Conservation (phyloP, 345 rosid genomes). For the Cardamine resedifolia region DNA sequence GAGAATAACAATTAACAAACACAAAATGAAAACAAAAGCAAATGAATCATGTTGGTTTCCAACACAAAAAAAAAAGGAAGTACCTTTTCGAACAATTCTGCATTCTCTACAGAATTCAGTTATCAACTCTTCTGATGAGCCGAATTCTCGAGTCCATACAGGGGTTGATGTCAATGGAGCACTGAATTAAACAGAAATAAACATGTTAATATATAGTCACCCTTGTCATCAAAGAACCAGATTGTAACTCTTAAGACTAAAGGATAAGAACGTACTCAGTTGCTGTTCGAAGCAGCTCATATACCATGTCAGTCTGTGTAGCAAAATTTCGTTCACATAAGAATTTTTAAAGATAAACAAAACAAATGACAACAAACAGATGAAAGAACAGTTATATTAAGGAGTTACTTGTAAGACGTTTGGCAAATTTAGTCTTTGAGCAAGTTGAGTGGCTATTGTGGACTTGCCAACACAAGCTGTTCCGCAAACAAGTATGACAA, state of each 20-base stretch:
- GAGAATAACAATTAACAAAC: constrained; percentile 3
- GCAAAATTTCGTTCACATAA: constrained; percentile 7
- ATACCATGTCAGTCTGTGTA: constrained; percentile 89
- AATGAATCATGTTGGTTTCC: not conserved
- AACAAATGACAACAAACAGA: not conserved
- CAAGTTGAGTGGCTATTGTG: constrained; percentile 96
- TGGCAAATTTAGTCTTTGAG: constrained; percentile 95
- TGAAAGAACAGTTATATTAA: not conserved
- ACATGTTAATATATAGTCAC: not conserved
- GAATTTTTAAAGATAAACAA: not conserved
- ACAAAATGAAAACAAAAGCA: not conserved
- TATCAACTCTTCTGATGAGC: constrained; percentile 82
- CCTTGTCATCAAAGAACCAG: not conserved
- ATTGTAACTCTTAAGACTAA: not conserved
- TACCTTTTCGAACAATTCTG: constrained; percentile 97
- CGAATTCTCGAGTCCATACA: constrained; percentile 88
- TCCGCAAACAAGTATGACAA: constrained; percentile 98
- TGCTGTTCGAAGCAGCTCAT: constrained; percentile 82
- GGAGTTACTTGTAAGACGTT: constrained; percentile 85
- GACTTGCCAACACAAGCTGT: constrained; percentile 99
- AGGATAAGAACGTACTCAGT: constrained; percentile 65
- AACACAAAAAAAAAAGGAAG: constrained; percentile 10
- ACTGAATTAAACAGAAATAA: constrained; percentile 40
- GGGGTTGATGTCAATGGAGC: constrained; percentile 94
- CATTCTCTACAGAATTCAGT: constrained; percentile 97